A percentile compares a stretch with the other conserved stretches of the same genome.
phyloP scores from a whole-genome alignment of 495 filamentous ascomycete species.

The Penicillium bovifimosum region DNA sequence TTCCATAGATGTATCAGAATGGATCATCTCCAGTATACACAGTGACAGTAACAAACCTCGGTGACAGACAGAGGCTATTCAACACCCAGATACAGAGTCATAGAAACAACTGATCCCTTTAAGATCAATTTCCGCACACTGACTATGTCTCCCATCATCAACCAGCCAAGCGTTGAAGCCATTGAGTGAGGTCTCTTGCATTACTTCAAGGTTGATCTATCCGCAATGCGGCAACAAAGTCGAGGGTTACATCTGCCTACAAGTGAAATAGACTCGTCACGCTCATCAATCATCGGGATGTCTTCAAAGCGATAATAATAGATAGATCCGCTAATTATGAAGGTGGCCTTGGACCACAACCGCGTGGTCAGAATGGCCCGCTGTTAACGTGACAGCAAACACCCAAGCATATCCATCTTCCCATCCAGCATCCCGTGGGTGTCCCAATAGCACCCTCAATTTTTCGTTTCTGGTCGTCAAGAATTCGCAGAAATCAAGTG shows the following conservation, averaged over 20 bases:
- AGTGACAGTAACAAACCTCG: too few species aligned
- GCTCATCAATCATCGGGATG: slow-evolving; percentile 10
- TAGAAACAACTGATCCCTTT: too few species aligned
- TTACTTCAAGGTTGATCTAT: too few species aligned
- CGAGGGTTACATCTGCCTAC: background rate
- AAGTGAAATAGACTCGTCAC: background rate
- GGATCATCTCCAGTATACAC: too few species aligned
- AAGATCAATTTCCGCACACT: too few species aligned
- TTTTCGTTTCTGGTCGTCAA: slow-evolving; percentile 31
- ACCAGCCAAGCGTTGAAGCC: background rate
- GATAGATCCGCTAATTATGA: background rate
- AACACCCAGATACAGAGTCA: too few species aligned
- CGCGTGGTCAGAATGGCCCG: slow-evolving; percentile 6
- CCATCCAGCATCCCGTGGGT: slow-evolving; percentile 10
- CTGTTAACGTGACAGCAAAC: slow-evolving; percentile 10
- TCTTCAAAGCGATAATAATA: background rate
- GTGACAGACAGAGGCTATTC: too few species aligned
- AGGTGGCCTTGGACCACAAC: background rate
- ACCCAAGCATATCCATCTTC: slow-evolving; percentile 18
- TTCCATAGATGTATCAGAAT: too few species aligned
- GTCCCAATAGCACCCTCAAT: slow-evolving; percentile 12
- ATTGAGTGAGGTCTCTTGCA: too few species aligned
- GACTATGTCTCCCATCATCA: too few species aligned
- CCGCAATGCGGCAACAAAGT: too few species aligned
- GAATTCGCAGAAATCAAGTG: slow-evolving; percentile 15